Evolutionary conservation across 345 rosid species (phyloP).

Genomic region (Tarenaya hassleriana): DNA sequence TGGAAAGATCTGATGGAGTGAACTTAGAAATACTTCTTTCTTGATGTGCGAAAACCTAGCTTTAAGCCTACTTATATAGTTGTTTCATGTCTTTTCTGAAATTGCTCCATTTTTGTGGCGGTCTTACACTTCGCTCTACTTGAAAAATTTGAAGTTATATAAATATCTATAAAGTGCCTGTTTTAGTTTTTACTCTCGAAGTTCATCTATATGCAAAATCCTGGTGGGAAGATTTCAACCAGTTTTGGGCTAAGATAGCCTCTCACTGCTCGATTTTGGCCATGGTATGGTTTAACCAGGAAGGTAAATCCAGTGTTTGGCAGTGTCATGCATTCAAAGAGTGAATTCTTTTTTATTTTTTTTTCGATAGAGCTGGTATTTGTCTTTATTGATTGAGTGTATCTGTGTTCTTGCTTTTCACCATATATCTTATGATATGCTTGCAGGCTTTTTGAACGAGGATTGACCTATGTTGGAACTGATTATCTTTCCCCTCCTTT

Average conservation of each 20-base stretch:
- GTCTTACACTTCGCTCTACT: constrained; percentile 22
- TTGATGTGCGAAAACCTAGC: constrained; percentile 33
- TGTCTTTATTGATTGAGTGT: constrained; percentile 32
- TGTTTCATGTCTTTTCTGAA: constrained; percentile 31
- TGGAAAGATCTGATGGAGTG: constrained; percentile 58
- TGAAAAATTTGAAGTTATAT: constrained; percentile 25
- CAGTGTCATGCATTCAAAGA: constrained; percentile 49
- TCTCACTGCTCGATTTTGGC: constrained; percentile 75
- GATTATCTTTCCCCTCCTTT: constrained; percentile 73
- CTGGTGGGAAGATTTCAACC: constrained; percentile 93
- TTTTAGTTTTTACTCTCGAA: constrained; percentile 55
- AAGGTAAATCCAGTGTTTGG: constrained; percentile 95
- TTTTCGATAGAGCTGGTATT: constrained; percentile 38
- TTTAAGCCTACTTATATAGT: constrained; percentile 29
- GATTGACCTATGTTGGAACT: constrained; percentile 79
- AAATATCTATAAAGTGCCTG: constrained; percentile 35
- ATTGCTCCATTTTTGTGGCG: constrained; percentile 23
- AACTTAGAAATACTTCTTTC: constrained; percentile 36
- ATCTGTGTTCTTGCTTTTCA: constrained; percentile 28
- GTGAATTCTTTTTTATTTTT: constrained; percentile 76
- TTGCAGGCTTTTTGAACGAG: constrained; percentile 88
- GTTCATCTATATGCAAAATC: constrained; percentile 82
- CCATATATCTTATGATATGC: constrained; percentile 22
- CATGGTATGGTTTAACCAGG: constrained; percentile 73
- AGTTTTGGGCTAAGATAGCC: constrained; percentile 89